phyloP scores from a whole-genome alignment of 352 stramenopile species.

The Thraustochytrium striatum region DNA sequence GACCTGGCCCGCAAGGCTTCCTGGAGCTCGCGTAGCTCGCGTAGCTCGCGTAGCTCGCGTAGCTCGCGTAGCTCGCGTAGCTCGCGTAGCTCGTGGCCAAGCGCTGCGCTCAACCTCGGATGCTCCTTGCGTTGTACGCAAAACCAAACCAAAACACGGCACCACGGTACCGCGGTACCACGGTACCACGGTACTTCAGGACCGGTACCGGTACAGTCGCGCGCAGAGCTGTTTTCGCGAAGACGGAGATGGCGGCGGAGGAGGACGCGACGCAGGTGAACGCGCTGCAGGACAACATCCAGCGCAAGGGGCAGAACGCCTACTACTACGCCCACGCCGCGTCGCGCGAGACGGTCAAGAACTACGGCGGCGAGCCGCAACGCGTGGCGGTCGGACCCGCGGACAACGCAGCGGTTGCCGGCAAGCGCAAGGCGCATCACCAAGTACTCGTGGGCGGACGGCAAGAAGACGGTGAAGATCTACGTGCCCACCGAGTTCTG shows the following conservation, averaged over 20 bases:
- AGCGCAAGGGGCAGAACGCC: constrained; percentile 33
- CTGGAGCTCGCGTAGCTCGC: too few relatives aligned
- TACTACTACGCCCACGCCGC: constrained; percentile 49
- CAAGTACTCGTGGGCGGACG: constrained; percentile 42
- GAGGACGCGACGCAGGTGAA: neutral
- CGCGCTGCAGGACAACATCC: constrained; percentile 49
- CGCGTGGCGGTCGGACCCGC: neutral
- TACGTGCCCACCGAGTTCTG: constrained; percentile 44
- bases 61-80: too few relatives aligned
- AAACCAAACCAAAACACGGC: too few relatives aligned
- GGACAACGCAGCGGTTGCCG: neutral
- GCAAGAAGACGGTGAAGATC: constrained; percentile 41
- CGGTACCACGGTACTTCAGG: too few relatives aligned
- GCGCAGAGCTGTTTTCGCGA: too few relatives aligned
- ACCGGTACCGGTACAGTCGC: too few relatives aligned
- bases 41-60: too few relatives aligned
- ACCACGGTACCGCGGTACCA: too few relatives aligned
- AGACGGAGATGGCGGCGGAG: neutral
- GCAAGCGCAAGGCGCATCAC: constrained; percentile 7
- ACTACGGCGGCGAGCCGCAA: constrained; percentile 43
- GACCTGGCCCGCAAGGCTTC: too few relatives aligned
- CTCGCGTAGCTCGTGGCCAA: too few relatives aligned
- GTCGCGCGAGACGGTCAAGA: neutral
- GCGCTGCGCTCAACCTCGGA: too few relatives aligned
- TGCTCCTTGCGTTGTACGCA: too few relatives aligned